Conservation (phyloP, 2,329 filamentous ascomycete genomes). For the Cladosporium sp. region DNA sequence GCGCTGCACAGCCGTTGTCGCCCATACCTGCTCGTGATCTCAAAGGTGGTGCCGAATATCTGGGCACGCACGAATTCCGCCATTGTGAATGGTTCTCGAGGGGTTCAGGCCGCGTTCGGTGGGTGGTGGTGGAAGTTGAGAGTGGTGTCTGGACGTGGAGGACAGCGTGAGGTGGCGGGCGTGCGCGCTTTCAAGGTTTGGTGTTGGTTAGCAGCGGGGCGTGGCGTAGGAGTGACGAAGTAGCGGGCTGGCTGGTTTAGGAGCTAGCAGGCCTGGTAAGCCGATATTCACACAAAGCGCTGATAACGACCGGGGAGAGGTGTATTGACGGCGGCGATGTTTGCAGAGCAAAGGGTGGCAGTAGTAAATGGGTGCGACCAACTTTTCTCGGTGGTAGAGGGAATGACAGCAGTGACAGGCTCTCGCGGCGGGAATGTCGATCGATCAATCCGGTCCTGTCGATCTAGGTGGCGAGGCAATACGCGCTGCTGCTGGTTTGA, state of each 20-base stretch:
- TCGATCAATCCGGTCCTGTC: no score
- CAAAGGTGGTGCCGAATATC: constrained; percentile 99
- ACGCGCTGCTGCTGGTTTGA: no score
- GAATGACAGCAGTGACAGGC: no score
- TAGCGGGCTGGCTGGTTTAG: background rate
- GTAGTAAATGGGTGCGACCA: no score
- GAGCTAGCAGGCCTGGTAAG: constrained; percentile 7
- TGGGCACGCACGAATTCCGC: constrained; percentile 98
- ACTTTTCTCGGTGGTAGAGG: no score
- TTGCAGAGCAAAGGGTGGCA: background rate
- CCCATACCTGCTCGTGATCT: constrained; percentile 92
- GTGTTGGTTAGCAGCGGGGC: constrained; percentile 4
- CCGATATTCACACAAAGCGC: constrained; percentile 1
- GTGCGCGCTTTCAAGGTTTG: constrained; percentile 2
- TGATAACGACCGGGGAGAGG: background rate
- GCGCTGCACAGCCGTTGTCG: constrained; percentile 13
- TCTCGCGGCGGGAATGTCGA: no score
- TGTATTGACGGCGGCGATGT: background rate
- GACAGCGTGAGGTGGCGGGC: constrained; percentile 1
- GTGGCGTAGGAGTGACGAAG: constrained; percentile 5
- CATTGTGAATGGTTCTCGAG: constrained; percentile 57
- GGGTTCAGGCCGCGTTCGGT: background rate
- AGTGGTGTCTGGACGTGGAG: background rate
- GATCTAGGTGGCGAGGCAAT: no score
- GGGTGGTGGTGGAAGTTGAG: no score